Percentiles rank a stretch among this genome's conserved stretches.
Evolutionary conservation across 257 asterid genomes (phyloP).

Genomic region (Jacaranda copaia): DNA sequence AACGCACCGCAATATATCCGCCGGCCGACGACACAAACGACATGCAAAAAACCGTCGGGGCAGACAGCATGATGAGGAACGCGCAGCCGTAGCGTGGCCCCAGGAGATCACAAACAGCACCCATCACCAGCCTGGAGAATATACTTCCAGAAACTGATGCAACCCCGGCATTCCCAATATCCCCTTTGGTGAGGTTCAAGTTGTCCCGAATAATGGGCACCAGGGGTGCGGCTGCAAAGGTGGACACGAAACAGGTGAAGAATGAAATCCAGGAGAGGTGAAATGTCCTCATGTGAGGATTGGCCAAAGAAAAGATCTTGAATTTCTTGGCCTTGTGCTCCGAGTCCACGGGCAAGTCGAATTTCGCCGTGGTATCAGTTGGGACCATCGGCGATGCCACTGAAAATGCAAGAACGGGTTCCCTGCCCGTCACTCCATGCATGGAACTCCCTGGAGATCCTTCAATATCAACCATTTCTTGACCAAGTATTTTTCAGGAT

Average conservation of each 20-base stretch:
- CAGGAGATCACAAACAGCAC: constrained; percentile 59
- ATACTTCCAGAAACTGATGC: constrained; percentile 74
- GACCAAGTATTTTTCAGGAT: not conserved
- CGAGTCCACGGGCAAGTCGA: constrained; percentile 65
- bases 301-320: constrained; percentile 58
- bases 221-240: constrained; percentile 70
- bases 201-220: constrained; percentile 72
- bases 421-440: constrained; percentile 62
- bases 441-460: constrained; percentile 58
- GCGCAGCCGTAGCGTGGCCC: constrained; percentile 74
- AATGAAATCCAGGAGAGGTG: constrained; percentile 72
- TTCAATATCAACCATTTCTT: constrained; percentile 37
- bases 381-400: constrained; percentile 61
- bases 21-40: constrained; percentile 48
- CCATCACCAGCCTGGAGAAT: constrained; percentile 71
- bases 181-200: constrained; percentile 51
- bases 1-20: constrained; percentile 58
- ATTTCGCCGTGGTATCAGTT: constrained; percentile 54
- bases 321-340: constrained; percentile 65
- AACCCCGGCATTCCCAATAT: constrained; percentile 67
- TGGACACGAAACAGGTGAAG: constrained; percentile 66
- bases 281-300: constrained; percentile 69
- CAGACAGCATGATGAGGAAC: constrained; percentile 55
- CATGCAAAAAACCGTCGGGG: constrained; percentile 69
- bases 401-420: constrained; percentile 48